Conservation (phyloP, 257 asterid genomes). For the Asclepias syriaca region DNA sequence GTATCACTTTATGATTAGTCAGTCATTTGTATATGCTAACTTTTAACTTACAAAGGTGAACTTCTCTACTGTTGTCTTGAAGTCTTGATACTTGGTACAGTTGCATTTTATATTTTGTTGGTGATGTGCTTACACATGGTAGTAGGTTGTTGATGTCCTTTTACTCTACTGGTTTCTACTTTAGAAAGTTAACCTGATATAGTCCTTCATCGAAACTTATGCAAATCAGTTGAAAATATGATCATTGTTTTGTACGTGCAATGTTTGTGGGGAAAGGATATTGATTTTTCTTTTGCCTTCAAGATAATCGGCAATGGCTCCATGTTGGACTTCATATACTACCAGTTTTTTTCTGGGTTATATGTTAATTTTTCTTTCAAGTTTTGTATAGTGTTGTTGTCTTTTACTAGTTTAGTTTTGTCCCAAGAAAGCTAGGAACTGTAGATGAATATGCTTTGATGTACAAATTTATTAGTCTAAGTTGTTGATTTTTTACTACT, state of each 20-base stretch:
- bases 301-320: neutral
- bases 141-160: neutral
- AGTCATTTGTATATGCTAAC: too few species aligned
- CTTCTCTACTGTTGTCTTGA: neutral
- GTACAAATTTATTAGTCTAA: neutral
- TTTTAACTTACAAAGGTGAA: neutral
- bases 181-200: neutral
- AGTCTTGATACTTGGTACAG: neutral
- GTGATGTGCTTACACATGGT: neutral
- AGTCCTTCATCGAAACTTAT: neutral
- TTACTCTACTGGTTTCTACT: neutral
- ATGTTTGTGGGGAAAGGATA: neutral
- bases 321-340: neutral
- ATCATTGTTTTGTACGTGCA: neutral
- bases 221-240: neutral
- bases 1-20: neutral
- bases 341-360: neutral
- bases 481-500: neutral
- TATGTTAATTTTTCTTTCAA: neutral
- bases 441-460: neutral
- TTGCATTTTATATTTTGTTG: neutral
- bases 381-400: neutral
- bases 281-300: slow-evolving; percentile 4
- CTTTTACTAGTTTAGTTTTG: neutral
- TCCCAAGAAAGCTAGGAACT: neutral